Base-by-base conservation (phyloP, 73 alveolate species). In the Durusdinium trenchii region DNA sequence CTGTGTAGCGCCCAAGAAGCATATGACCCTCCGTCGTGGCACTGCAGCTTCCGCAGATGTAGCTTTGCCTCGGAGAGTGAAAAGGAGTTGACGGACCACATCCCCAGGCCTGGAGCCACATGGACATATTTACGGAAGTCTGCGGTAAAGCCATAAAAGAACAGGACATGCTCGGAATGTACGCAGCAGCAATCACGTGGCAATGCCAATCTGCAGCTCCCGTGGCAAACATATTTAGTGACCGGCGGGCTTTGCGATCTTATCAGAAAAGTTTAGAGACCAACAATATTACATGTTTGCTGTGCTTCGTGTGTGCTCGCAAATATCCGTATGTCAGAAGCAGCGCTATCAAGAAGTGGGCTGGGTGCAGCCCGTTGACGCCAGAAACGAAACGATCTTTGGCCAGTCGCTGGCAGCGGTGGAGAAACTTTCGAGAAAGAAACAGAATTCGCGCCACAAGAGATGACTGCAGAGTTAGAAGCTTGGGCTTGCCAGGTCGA, bases 101-200 rank as follows among this genome's bases (percentile, higher is more conserved):
- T 62, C 82, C 42, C 38, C 78, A 62, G n/a, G n/a, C n/a, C n/a
- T n/a, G 78, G 43, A 7, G 78, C 78, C 78, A 62, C 38, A 40
- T 9, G 5, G 38, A 23, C 32, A 69, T 69, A 5, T n/a, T 69
- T n/a, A 69, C 82, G 23, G 82, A 69, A 69, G 82, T n/a, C 67
- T 69, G 82, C 50, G 51, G 50, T 4, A 69, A n/a, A n/a, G 50
- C 82, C 23, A n/a, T 69, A 5, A 20, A 20, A 35, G 50, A 20
- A 69, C 38, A 69, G 50, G 82, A 20, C 51, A 69, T 69, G 82
- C 47, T 6, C 23, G 51, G 51, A n/a, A 12, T 69, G 6, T 69
- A 69, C 38, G 82, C 82, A 26, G 51, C 47, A 69, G 82, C 82
- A 69, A 69, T 69, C 82, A 35, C 82, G 50, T 69, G 82, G 82